A percentile compares a stretch with the other conserved stretches of the same genome.
Evolutionary conservation across 2,329 filamentous ascomycete genomes (phyloP).

Genomic region (Hirsutella rhossiliensis): DNA sequence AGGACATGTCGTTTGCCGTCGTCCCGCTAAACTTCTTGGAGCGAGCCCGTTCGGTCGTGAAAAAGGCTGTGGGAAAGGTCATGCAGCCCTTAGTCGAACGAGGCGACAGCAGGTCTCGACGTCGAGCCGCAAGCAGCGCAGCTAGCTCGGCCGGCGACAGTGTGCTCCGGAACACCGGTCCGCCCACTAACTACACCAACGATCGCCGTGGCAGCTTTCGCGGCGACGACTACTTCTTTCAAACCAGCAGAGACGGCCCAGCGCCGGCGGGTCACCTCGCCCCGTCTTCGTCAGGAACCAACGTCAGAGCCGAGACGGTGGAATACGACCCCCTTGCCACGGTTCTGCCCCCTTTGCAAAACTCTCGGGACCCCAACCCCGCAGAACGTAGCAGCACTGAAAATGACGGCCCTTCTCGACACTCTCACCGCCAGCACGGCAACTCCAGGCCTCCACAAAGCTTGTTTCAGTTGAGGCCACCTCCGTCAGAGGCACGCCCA

Average conservation of each 20-base stretch:
- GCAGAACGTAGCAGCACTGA: not conserved
- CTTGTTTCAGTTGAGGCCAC: constrained; percentile 26
- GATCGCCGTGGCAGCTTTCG: constrained; percentile 40
- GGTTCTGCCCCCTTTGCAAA: constrained; percentile 17
- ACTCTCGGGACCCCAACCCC: not conserved
- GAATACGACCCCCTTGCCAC: constrained; percentile 29
- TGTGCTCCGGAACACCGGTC: constrained; percentile 28
- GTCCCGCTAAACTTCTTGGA: constrained; percentile 81
- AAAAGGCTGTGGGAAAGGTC: constrained; percentile 52
- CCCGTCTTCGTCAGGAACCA: constrained; percentile 13
- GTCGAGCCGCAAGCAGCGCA: constrained; percentile 47
- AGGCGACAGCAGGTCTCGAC: constrained; percentile 39
- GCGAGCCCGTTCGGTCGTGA: constrained; percentile 67
- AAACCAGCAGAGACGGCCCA: constrained; percentile 20
- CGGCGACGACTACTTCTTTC: constrained; percentile 41
- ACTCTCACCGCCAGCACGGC: constrained; percentile 29
- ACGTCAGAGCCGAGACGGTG: constrained; percentile 12
- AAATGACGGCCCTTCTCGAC: constrained; percentile 5
- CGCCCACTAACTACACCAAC: constrained; percentile 41
- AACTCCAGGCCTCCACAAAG: constrained; percentile 24
- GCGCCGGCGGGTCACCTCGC: constrained; percentile 10
- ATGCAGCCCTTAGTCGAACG: constrained; percentile 49
- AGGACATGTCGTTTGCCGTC: constrained; percentile 82
- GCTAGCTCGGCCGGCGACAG: constrained; percentile 52
- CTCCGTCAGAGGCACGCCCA: constrained; percentile 13